Evolutionary conservation across 768 basidiomycete species (phyloP), one percentile per base, ranked within the genome.

Genomic region (Termitomyces sp.): DNA sequence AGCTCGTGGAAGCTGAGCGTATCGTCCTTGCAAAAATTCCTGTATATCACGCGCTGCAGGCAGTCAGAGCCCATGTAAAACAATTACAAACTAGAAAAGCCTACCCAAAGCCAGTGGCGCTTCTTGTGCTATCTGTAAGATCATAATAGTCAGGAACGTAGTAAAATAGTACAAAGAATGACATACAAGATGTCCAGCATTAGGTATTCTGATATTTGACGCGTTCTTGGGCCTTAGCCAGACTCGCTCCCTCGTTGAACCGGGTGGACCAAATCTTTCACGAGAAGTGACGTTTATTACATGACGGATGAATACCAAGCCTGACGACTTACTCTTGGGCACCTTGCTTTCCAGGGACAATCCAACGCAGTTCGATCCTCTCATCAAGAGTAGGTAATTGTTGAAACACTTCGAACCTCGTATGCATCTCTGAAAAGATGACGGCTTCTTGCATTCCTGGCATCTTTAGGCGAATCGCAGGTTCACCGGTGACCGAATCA

Each of bases 371-470:
- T 45, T 76, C 71, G 31, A 89, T 78, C 44, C 75, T 70, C 51
- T 76, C 72, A 52, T 86, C 81, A 39, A 89, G 69, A 22, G 63
- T 61, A 12, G 69, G 67, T 8, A 83, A 52, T n/a, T 70, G 67
- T 18, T 76, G 70, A 62, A 71, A 82, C 12, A 73, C 77, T 54
- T 80, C 79, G 46, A 72, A 76, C 34, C 70, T 64, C 0, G 75
- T 76, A 50, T 66, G 70, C 7, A 65, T 67, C 54, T 87, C 87
- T 0, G 76, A 71, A 68, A 89, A 90, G 15, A 81, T 74, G 5
- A 81, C 67, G 3, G 82, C 86, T 71, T 93, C 91, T 63, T 84
- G 85, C 8, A 88, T 61, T 3, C 78, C 78, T 1, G 84, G 72
- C 79, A 81, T 90, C 69, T 91, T 92, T 46, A 93, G 80, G 46